Conservation (phyloP, 2,329 filamentous ascomycete genomes). For the Arthroderma sp. region DNA sequence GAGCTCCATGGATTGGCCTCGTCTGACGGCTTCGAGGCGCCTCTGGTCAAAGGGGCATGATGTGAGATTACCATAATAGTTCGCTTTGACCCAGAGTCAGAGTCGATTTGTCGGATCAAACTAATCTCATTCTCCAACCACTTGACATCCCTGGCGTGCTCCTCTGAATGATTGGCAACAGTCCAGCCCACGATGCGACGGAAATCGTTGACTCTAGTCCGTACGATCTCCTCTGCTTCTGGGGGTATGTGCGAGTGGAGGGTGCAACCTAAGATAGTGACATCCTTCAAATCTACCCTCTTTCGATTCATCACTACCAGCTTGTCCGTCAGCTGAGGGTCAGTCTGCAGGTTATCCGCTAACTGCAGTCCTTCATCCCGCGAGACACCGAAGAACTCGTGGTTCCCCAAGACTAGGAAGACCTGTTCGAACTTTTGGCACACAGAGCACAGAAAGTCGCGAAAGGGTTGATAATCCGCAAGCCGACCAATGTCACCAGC, state of each 20-base stretch:
- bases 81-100: not conserved
- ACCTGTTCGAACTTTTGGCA: conserved; percentile 21
- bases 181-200: conserved; percentile 41
- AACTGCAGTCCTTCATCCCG: conserved; percentile 15
- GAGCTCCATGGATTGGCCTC: conserved; percentile 36
- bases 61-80: conserved; percentile 42
- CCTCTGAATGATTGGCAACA: conserved; percentile 36
- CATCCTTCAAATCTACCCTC: conserved; percentile 15
- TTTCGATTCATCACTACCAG: conserved; percentile 17
- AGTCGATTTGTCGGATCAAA: conserved; percentile 11
- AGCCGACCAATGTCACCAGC: conserved; percentile 27
- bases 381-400: conserved; percentile 28
- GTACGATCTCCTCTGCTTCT: conserved; percentile 29
- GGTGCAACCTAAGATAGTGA: conserved; percentile 45
- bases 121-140: conserved; percentile 38
- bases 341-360: conserved; percentile 15
- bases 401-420: conserved; percentile 27
- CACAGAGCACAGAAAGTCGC: conserved; percentile 19
- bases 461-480: conserved; percentile 17
- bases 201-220: conserved; percentile 41
- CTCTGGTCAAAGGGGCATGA: conserved; percentile 41
- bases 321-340: conserved; percentile 12
- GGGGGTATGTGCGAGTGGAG: conserved; percentile 42
- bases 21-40: conserved; percentile 39
- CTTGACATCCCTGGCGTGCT: conserved; percentile 36